Percentiles rank a stretch among this genome's conserved stretches.
phyloP scores from a whole-genome alignment of 345 rosid genomes.

The Syzygium aromaticum region DNA sequence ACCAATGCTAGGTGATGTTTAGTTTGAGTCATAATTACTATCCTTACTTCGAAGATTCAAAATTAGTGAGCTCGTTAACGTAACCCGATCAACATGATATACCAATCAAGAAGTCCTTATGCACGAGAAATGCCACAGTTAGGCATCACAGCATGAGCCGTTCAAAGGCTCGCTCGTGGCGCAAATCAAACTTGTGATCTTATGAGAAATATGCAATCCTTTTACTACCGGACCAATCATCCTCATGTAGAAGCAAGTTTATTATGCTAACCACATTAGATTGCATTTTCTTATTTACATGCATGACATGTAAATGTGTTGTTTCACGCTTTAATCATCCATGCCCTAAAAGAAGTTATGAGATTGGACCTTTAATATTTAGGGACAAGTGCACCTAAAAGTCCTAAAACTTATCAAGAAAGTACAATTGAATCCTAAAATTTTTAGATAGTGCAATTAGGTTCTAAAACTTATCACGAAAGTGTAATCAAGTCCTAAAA shows the following conservation, averaged over 20 bases:
- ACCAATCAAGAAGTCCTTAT: background rate
- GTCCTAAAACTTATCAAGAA: too few relatives aligned
- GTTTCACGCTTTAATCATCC: too few relatives aligned
- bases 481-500: too few relatives aligned
- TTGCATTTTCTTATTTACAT: background rate
- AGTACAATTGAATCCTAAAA: too few relatives aligned
- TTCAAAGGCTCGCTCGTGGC: background rate
- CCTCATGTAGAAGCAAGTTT: background rate
- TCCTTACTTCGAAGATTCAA: background rate
- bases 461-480: too few relatives aligned
- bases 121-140: background rate
- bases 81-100: background rate
- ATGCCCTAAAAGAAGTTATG: too few relatives aligned
- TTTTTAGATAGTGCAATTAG: too few relatives aligned
- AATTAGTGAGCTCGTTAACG: background rate
- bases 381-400: too few relatives aligned
- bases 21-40: background rate
- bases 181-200: background rate
- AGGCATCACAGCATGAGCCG: background rate
- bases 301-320: background rate
- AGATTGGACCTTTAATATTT: too few relatives aligned
- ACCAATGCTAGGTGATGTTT: accelerated
- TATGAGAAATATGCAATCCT: too few relatives aligned
- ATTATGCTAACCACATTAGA: background rate
- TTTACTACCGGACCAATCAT: accelerated